Evolutionary conservation across 2,329 filamentous ascomycete species (phyloP), one percentile per base, ranked within the genome.

Genomic region (Penicillium sp.): DNA sequence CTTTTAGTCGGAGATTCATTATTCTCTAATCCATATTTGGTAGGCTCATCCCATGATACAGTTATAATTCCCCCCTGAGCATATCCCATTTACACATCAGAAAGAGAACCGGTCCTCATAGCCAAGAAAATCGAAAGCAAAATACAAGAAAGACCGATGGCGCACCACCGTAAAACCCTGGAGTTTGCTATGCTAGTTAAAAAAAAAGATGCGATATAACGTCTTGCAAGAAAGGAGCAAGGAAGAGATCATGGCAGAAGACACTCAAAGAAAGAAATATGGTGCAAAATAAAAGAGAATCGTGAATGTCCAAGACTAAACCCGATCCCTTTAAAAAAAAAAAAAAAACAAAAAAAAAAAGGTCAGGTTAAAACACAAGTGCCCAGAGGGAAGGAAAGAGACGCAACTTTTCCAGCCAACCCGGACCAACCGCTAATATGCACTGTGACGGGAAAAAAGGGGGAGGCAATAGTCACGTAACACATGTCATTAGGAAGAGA

Each of bases 351-450:
- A n/a, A n/a, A n/a, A n/a, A n/a, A n/a, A n/a, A 58, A 57, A 60
- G 45, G 54, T 53, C 59, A 52, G 53, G 47, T 56, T 58, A 57
- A 55, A 53, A 54, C 43, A 56, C 33, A 53, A 58, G 56, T 57
- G 59, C 53, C 57, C 58, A 63, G 56, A 53, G 53, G 61, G 59
- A 61, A 55, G 54, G 61, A 57, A 61, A 63, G 53, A 61, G 48
- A 57, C 52, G 53, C 55, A 61, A 68, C 64, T 70, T 70, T 70
- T 69, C 66, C 57, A 57, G 53, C 57, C 57, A 56, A 53, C 56
- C 58, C 54, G 53, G 57, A 59, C 54, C 63, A 69, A 69, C 65
- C 66, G 66, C 67, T 69, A 67, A 66, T 62, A 70, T 69, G 66
- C 66, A 65, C 55, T 62, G 64, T 66, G 63, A 64, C 63, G 57